Conservation (phyloP, 2,329 filamentous ascomycete species). For the Sclerotiophoma versabilis region DNA sequence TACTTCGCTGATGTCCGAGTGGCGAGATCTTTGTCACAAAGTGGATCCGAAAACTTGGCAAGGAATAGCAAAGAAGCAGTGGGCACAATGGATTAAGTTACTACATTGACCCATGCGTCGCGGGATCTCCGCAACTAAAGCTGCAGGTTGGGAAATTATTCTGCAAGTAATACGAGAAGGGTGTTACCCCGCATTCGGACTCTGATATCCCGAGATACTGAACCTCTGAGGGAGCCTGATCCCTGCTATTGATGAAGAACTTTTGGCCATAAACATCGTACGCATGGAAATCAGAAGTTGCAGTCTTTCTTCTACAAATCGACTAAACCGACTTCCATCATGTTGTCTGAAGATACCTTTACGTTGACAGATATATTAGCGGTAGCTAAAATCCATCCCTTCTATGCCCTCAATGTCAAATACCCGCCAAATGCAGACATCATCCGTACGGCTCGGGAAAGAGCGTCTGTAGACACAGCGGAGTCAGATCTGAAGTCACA, state of each 20-base stretch:
- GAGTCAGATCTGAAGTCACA: conserved; percentile 2
- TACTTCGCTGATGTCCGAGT: background rate
- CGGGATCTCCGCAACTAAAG: background rate
- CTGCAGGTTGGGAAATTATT: background rate
- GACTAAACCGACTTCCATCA: background rate
- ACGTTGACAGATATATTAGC: background rate
- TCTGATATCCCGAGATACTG: background rate
- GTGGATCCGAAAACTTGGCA: background rate
- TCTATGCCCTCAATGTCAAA: background rate
- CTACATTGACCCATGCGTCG: background rate
- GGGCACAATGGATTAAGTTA: background rate
- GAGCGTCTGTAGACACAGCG: background rate
- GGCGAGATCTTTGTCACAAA: background rate
- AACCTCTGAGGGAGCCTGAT: background rate
- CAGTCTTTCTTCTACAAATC: background rate
- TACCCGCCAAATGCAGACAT: conserved; percentile 1
- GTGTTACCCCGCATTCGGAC: background rate
- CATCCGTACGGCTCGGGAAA: background rate
- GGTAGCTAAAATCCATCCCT: conserved; percentile 2
- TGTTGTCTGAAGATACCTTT: background rate
- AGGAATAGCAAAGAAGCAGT: background rate
- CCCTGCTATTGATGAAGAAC: background rate
- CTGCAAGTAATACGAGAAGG: no score
- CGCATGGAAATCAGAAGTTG: background rate
- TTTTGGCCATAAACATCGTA: background rate